These are phyloP conservation scores for Ophiocordyceps camponoti-leonardi DNA, from an alignment of 2,329 filamentous ascomycete species.

Conservation along the genomic window DNA sequence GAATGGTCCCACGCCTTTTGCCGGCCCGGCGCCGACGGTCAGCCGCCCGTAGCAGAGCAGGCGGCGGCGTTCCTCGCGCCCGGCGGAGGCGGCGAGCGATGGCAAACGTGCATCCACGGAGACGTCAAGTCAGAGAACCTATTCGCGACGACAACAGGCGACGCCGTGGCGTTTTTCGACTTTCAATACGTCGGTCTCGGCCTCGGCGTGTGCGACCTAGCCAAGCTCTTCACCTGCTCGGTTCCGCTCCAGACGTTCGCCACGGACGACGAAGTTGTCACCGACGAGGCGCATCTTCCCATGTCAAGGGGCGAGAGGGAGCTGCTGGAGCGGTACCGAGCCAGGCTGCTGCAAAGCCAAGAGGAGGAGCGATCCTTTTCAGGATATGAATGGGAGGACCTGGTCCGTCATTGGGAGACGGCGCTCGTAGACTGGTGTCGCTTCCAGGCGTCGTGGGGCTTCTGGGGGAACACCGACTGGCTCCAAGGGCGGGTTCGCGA, in stretches of 20 bases:
- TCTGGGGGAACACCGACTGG: slow-evolving; percentile 43
- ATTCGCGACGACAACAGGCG: slow-evolving; percentile 32
- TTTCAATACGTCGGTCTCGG: slow-evolving; percentile 53
- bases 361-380: neutral
- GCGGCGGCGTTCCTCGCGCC: slow-evolving; percentile 34
- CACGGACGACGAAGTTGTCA: slow-evolving; percentile 8
- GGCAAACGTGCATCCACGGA: slow-evolving; percentile 46
- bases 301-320: slow-evolving; percentile 33
- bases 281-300: slow-evolving; percentile 13
- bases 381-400: slow-evolving; percentile 33
- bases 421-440: slow-evolving; percentile 51
- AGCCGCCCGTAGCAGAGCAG: slow-evolving; percentile 28
- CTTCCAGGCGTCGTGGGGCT: slow-evolving; percentile 43
- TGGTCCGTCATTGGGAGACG: slow-evolving; percentile 46
- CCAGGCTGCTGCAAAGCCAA: slow-evolving; percentile 11
- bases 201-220: slow-evolving; percentile 46
- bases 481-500: slow-evolving; percentile 33
- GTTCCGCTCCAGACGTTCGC: slow-evolving; percentile 37
- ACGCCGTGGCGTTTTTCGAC: slow-evolving; percentile 45
- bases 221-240: slow-evolving; percentile 51
- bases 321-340: slow-evolving; percentile 33
- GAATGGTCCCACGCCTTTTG: slow-evolving; percentile 40
- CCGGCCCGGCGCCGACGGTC: slow-evolving; percentile 5
- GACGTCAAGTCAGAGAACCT: slow-evolving; percentile 56
- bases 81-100: slow-evolving; percentile 13